Evolutionary conservation across 768 basidiomycete genomes (phyloP).

Genomic region (Suillus luteus): DNA sequence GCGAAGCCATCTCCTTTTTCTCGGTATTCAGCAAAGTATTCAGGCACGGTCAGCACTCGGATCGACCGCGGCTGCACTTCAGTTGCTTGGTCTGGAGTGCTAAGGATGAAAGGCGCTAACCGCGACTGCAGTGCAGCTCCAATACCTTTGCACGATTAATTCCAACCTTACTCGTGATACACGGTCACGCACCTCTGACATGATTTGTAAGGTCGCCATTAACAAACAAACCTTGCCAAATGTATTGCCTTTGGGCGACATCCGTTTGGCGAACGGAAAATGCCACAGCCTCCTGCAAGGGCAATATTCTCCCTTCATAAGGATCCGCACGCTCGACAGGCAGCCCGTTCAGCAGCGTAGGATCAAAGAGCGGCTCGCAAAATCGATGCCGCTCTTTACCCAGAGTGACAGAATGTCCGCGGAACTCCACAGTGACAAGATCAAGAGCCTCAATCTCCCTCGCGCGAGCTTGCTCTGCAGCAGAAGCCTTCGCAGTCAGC

Average conservation of each 20-base stretch:
- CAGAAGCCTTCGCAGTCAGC: constrained; percentile 67
- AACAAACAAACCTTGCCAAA: constrained; percentile 80
- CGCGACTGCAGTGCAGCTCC: constrained; percentile 71
- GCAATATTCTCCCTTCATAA: constrained; percentile 28
- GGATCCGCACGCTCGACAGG: constrained; percentile 28
- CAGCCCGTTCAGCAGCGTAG: constrained; percentile 50
- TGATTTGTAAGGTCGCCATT: constrained; percentile 75
- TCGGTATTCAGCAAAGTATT: constrained; percentile 89
- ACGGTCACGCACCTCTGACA: constrained; percentile 60
- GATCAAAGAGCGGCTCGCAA: constrained; percentile 88
- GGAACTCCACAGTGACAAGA: constrained; percentile 75
- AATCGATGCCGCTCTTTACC: constrained; percentile 90
- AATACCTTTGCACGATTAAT: constrained; percentile 46
- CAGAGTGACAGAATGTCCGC: constrained; percentile 67
- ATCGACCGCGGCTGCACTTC: constrained; percentile 73
- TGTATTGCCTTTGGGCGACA: constrained; percentile 64
- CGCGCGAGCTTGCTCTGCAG: constrained; percentile 79
- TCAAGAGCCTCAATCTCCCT: constrained; percentile 84
- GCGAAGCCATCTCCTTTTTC: constrained; percentile 82
- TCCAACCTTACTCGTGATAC: constrained; percentile 1
- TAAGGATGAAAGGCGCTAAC: constrained; percentile 61
- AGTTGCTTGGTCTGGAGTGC: constrained; percentile 61
- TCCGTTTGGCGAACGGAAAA: constrained; percentile 62
- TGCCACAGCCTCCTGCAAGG: constrained; percentile 71
- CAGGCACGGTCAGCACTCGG: constrained; percentile 69